Base-by-base conservation (phyloP, 352 stramenopile species). In the Phytopythium sindhum region DNA sequence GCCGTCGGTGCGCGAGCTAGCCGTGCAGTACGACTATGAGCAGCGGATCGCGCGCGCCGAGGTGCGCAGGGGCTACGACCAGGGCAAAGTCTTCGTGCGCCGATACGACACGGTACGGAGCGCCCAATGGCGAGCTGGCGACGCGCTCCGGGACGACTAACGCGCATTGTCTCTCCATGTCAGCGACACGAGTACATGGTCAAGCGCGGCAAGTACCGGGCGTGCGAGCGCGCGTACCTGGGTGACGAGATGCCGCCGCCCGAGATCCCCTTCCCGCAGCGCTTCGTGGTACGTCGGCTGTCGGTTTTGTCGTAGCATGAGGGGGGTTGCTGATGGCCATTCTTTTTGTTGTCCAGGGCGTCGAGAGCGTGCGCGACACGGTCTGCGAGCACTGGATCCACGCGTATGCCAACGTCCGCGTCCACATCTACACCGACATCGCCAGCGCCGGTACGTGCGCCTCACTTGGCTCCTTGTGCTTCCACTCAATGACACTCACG, bases 101-200 rank as follows among this genome's bases (percentile, higher is more conserved):
- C 83, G 80, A 26, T 91, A 91, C 61, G 83, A 89, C 55, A 63
- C 70, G 45, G 26, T 55, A 33, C 10, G 53, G 19, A 41, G 48
- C 28, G 29, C 12, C 14, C 31, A 2, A 1, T 23, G 11, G 15
- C 19, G 4, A 23, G 19, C 15, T 21, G 8, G 6, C 6, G 41
- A 47, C 19, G 41, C 5, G 17, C 41, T 24, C 41, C 37, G 19
- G 23, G 14, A 4, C 41, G 41, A 6, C 41, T 47, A 21, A 47
- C 10, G 37, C 12, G 37, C 15, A 19, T 12, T 5, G 2, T 21
- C 21, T 26, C 24, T 51, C 56, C n/a, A 26, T 56, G 1, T 58
- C 66, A 83, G 66, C 86, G 86, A 57, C 67, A 71, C 57, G 83
- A 91, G 70, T 91, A 89, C 65, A 89, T 88, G 80, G 81, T 88